These are phyloP conservation scores for Cercospora beticola DNA, from an alignment of 2,329 filamentous ascomycete genomes.

Conservation along the genomic window DNA sequence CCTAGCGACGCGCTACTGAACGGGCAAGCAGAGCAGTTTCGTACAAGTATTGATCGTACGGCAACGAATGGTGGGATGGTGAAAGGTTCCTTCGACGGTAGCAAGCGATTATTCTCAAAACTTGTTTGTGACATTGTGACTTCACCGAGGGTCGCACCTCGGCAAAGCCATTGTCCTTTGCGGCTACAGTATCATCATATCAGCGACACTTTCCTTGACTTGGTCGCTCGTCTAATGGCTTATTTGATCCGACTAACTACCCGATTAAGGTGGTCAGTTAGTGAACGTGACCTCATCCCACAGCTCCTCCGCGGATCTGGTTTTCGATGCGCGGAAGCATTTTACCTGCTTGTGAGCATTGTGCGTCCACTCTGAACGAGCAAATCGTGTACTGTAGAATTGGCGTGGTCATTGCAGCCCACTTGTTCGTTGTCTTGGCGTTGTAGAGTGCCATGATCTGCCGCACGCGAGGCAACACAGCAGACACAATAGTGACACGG, in stretches of 20 bases:
- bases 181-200: not conserved
- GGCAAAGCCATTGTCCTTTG: not conserved
- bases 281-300: not conserved
- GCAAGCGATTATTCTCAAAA: not conserved
- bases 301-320: not conserved
- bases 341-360: not conserved
- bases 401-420: not conserved
- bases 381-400: not conserved
- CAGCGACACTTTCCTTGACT: not conserved
- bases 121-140: not conserved
- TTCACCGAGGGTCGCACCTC: not conserved
- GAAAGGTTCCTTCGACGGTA: not conserved
- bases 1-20: not conserved
- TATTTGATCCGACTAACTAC: not conserved
- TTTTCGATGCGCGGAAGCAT: not conserved
- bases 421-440: not conserved
- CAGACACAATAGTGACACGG: not conserved
- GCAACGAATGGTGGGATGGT: not conserved
- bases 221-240: not conserved
- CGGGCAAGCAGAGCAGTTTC: not conserved
- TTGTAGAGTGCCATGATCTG: not conserved
- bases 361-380: not conserved
- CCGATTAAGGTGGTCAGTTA: not conserved
- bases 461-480: slow-evolving; percentile 2
- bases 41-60: not conserved